Base-by-base conservation (phyloP, 2,329 filamentous ascomycete species). In the Periconia sp. region DNA sequence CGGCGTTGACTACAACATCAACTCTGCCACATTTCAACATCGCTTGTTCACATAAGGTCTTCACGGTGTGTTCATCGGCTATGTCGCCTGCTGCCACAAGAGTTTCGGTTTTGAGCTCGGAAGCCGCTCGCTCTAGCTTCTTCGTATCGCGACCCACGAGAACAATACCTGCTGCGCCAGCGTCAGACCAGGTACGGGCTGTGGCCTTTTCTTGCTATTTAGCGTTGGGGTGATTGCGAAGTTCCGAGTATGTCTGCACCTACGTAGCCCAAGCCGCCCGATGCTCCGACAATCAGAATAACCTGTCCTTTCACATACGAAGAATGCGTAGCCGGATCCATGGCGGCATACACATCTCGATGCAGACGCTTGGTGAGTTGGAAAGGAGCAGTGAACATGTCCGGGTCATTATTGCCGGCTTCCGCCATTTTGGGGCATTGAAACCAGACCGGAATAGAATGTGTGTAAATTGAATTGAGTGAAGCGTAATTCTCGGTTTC, bases 231-330 rank as follows among this genome's bases (percentile, higher is more conserved):
- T 17, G 46, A 30, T 20, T 15, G 9, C 3, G 7, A 19, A 14
- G 3, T 10, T 19, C 30, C 41, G 7, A 18, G 14, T 31, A 41
- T 18, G 14, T n/a, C n/a, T n/a, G n/a, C n/a, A 52, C 50, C 6
- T 52, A 71, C 70, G 20, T 52, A 62, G 13, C 70, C 71, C 30
- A 74, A 35, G 33, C 72, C 72, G 35, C 62, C 54, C 47, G 51
- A 55, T 1, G 62, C 66, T 8, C 70, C 65, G 14, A 62, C 62
- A 47, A 66, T 53, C 9, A 67, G 42, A 23, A 68, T 54, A 15
- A 60, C 56, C 45, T 66, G 66, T 19, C 64, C 62, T 2, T 37
- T 44, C 5, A 58, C 62, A 15, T 41, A 46, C 2, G 54, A 33
- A 10, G 44, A 45, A 15, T 57, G 49, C 40, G 44, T 61, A 14